Percentiles rank a stretch among this genome's conserved stretches.
Evolutionary conservation across 139 green algal genomes (phyloP).

Genomic region (Desmodesmus armatus): DNA sequence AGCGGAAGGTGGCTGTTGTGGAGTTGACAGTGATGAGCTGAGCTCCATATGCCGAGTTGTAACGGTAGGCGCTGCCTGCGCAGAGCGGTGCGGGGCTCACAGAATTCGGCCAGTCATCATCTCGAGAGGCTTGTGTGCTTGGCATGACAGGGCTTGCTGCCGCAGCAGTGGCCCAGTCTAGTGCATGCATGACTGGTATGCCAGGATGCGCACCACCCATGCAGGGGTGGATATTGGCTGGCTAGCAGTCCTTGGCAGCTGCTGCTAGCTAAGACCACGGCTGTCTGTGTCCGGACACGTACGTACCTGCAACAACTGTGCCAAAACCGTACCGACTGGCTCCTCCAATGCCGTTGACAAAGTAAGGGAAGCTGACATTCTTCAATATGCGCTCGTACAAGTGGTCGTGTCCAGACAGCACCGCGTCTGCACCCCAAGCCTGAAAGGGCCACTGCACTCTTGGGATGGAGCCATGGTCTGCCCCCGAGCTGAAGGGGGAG

Average conservation of each 20-base stretch:
- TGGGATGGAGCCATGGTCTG: background rate
- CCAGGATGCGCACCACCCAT: too few relatives aligned
- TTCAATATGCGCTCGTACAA: slow-evolving; percentile 7
- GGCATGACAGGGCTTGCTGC: too few relatives aligned
- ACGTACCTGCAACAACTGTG: background rate
- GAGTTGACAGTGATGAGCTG: slow-evolving; percentile 1
- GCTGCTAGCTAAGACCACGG: too few relatives aligned
- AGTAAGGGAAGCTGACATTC: slow-evolving; percentile 12
- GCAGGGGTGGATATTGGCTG: too few relatives aligned
- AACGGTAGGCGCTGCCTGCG: slow-evolving; percentile 13
- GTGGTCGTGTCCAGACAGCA: background rate
- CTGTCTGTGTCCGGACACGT: too few relatives aligned
- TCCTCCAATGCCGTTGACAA: slow-evolving; percentile 18
- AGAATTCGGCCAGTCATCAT: too few relatives aligned
- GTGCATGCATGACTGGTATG: too few relatives aligned
- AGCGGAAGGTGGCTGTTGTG: background rate
- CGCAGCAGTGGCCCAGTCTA: too few relatives aligned
- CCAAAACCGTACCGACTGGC: background rate
- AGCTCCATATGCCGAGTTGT: background rate
- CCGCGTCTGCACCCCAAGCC: background rate
- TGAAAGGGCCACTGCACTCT: background rate
- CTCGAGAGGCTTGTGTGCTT: too few relatives aligned
- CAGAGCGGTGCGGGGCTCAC: too few relatives aligned
- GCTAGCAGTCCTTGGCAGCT: too few relatives aligned
- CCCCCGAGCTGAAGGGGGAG: background rate